Evolutionary conservation across 1,139 yeast species (phyloP), one percentile per base, ranked within the genome.

Genomic region (Pichia sp.): DNA sequence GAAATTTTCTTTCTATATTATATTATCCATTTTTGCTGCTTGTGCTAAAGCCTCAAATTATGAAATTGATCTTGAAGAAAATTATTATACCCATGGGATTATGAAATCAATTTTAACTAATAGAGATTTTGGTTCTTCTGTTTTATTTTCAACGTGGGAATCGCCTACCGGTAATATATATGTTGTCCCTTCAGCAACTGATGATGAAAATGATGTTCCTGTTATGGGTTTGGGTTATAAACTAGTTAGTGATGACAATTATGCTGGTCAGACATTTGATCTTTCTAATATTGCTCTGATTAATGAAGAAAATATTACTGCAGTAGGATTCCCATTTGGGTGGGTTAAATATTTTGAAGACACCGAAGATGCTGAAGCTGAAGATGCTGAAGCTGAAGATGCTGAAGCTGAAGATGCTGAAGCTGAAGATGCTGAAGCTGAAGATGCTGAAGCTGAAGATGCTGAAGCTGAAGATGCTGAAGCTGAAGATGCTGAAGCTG

Each of bases 301-400:
- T 10, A 54, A 58, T 44, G 67, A 65, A 52, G 59, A 58, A 44
- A 55, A 64, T 47, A 56, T 66, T 31, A 18, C 56, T 3, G 53
- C 61, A 11, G 42, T 56, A 49, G 67, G 67, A 1, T 66, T 65
- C 44, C 69, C 69, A 1, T 62, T 61, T 58, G 38, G 55, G 14
- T 47, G 53, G 48, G 22, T 11, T 9, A 59, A 55, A 42, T 54
- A 53, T 18, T 53, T 47, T 3, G 56, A 55, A 5, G 62, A 60
- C 14, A 56, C 60, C 1, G 11, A 38, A 16, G 27, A 10, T 14
- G 54, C 44, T 2, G 58, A 56, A 8, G 62, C 60, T n/a, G 56
- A 55, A 19, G 18, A 8, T 14, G 16, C 19, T 3, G 14, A 9
- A 3, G 14, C 19, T 14, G 27, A 11, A 38, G 7, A 10, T 10